Evolutionary conservation across 495 filamentous ascomycete species (phyloP).

Genomic region (Wilcoxina mikolae): DNA sequence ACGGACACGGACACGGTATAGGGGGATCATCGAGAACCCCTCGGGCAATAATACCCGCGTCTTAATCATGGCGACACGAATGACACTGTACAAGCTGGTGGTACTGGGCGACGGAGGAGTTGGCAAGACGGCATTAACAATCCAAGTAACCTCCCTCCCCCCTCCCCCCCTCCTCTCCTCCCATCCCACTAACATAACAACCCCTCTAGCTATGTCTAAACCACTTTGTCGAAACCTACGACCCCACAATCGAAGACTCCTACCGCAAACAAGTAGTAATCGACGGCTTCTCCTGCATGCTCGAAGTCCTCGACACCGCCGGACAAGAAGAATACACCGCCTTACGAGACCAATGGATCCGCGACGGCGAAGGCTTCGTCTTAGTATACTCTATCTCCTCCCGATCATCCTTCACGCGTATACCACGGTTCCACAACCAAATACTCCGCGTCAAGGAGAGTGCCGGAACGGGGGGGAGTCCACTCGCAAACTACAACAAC

Average conservation of each 20-base stretch:
- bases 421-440: slow-evolving; percentile 88
- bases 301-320: slow-evolving; percentile 94
- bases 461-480: slow-evolving; percentile 40
- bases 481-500: slow-evolving; percentile 21
- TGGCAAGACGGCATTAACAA: slow-evolving; percentile 93
- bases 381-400: slow-evolving; percentile 97
- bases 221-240: slow-evolving; percentile 78
- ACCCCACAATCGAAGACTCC: slow-evolving; percentile 93
- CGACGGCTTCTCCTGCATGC: slow-evolving; percentile 91
- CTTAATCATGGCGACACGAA: slow-evolving; percentile 31
- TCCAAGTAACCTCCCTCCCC: slow-evolving; percentile 56
- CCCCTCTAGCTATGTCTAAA: slow-evolving; percentile 51
- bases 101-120: slow-evolving; percentile 78
- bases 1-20: neutral
- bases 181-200: slow-evolving; percentile 11
- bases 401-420: slow-evolving; percentile 82
- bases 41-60: neutral
- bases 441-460: slow-evolving; percentile 97
- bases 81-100: slow-evolving; percentile 98
- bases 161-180: neutral
- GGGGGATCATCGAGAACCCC: neutral
- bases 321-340: slow-evolving; percentile 99
- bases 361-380: slow-evolving; percentile 93
- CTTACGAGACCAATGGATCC: slow-evolving; percentile 93
- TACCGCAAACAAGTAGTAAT: slow-evolving; percentile 98